Conservation (phyloP, 495 filamentous ascomycete species). For the Cairneyella variabilis region DNA sequence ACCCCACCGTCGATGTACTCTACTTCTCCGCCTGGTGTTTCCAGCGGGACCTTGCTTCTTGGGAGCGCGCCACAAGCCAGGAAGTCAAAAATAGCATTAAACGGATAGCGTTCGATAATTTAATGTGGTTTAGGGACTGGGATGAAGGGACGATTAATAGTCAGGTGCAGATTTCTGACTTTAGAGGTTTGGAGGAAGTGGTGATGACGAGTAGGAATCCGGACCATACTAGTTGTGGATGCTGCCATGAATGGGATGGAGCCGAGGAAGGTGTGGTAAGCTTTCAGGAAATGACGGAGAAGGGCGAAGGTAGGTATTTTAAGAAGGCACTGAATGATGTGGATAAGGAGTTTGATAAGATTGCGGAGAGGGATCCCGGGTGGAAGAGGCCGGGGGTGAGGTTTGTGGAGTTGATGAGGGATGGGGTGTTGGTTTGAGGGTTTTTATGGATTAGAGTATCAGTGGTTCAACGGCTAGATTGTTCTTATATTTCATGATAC, state of each 20-base stretch:
- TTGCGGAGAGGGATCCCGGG: not conserved
- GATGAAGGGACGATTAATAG: not conserved
- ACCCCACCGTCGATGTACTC: conserved; percentile 9
- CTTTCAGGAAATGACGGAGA: not conserved
- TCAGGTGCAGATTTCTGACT: conserved; percentile 7
- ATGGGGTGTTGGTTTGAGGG: not conserved
- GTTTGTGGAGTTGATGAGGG: not conserved
- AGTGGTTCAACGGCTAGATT: too few species aligned
- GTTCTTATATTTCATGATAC: too few species aligned
- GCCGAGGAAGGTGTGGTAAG: not conserved
- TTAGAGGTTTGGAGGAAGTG: conserved; percentile 5
- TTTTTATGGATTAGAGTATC: too few species aligned
- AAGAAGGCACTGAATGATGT: not conserved
- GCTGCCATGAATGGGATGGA: not conserved
- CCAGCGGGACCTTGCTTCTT: not conserved
- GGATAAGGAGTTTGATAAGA: not conserved
- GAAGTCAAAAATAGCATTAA: not conserved
- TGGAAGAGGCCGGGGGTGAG: not conserved
- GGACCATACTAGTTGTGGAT: conserved; percentile 4
- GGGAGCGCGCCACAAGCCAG: not conserved
- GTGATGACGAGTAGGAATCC: conserved; percentile 2
- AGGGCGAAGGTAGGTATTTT: not conserved
- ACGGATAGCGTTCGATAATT: conserved; percentile 2
- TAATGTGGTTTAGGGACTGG: not conserved
- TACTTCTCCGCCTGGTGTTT: conserved; percentile 14